These are phyloP conservation scores for Amyloporia xantha DNA, from an alignment of 768 basidiomycete genomes.

Conservation along the genomic window DNA sequence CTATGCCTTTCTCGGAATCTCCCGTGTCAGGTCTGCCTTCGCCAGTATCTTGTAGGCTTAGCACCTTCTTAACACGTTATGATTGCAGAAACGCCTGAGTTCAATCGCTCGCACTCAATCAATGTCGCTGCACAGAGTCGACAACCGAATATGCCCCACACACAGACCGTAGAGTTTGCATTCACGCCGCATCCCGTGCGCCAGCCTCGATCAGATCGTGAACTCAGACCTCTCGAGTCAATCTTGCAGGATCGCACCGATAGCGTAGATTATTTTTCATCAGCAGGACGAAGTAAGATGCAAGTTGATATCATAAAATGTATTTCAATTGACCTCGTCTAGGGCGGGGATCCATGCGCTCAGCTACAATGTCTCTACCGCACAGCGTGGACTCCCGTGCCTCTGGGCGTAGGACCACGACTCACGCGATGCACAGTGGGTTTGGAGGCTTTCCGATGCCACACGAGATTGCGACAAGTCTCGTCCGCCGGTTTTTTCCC, in stretches of 20 bases:
- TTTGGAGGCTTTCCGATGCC: slow-evolving; percentile 79
- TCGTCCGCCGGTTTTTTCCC: slow-evolving; percentile 60
- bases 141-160: slow-evolving; percentile 26
- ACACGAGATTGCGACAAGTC: slow-evolving; percentile 39
- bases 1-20: background rate
- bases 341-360: slow-evolving; percentile 6
- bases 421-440: slow-evolving; percentile 34
- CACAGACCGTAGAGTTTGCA: slow-evolving; percentile 49
- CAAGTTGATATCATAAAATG: no score
- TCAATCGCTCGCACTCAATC: background rate
- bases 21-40: background rate
- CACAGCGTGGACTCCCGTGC: slow-evolving; percentile 9
- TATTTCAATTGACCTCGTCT: background rate
- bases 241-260: background rate
- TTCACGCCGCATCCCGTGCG: slow-evolving; percentile 21
- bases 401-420: slow-evolving; percentile 14
- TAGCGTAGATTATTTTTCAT: background rate
- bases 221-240: background rate
- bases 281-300: slow-evolving; percentile 19
- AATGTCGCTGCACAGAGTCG: background rate
- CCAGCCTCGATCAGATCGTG: slow-evolving; percentile 1
- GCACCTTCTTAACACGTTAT: background rate
- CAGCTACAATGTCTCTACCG: slow-evolving; percentile 11
- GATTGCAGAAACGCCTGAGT: background rate
- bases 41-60: background rate